A percentile compares a stretch with the other conserved stretches of the same genome.
phyloP scores from a whole-genome alignment of 495 filamentous ascomycete genomes.

The Aspergillus heteromorphus region DNA sequence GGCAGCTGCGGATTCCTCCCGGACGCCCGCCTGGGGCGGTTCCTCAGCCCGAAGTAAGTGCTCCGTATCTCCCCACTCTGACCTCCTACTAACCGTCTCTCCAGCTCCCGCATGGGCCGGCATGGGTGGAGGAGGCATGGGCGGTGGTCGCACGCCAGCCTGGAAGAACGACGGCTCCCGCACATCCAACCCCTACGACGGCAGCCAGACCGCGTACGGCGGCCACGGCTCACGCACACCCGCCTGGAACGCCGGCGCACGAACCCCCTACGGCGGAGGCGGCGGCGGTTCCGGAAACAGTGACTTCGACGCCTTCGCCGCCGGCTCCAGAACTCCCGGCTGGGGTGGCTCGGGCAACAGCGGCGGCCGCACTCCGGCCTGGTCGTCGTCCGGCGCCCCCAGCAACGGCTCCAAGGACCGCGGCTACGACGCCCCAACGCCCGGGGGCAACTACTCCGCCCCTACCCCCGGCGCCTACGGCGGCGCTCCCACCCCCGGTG shows the following conservation, averaged over 20 bases:
- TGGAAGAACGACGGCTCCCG: conserved; percentile 69
- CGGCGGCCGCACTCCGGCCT: conserved; percentile 50
- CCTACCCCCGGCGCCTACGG: conserved; percentile 45
- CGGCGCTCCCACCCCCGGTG: conserved; percentile 66
- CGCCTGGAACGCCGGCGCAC: conserved; percentile 56
- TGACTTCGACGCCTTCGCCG: conserved; percentile 65
- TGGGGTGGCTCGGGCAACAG: conserved; percentile 54
- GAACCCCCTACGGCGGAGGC: conserved; percentile 63
- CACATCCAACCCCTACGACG: conserved; percentile 77
- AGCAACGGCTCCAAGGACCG: conserved; percentile 40
- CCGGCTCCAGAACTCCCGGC: conserved; percentile 70
- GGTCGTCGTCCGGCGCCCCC: conserved; percentile 27
- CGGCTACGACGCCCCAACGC: conserved; percentile 72
- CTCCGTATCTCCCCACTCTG: conserved; percentile 2
- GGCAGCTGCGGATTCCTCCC: conserved; percentile 50
- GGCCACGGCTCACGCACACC: conserved; percentile 41
- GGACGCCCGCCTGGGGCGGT: conserved; percentile 67
- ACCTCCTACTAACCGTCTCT: conserved; percentile 23
- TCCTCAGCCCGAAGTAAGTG: conserved; percentile 51
- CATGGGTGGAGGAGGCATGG: too few species aligned
- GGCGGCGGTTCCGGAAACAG: conserved; percentile 52
- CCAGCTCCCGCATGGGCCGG: conserved; percentile 57
- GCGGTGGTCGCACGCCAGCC: conserved; percentile 59
- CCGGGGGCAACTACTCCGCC: conserved; percentile 56
- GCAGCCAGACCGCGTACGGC: conserved; percentile 65